Evolutionary conservation across 805 yeast species (phyloP).

Genomic region (Starmerella sirachaensis): DNA sequence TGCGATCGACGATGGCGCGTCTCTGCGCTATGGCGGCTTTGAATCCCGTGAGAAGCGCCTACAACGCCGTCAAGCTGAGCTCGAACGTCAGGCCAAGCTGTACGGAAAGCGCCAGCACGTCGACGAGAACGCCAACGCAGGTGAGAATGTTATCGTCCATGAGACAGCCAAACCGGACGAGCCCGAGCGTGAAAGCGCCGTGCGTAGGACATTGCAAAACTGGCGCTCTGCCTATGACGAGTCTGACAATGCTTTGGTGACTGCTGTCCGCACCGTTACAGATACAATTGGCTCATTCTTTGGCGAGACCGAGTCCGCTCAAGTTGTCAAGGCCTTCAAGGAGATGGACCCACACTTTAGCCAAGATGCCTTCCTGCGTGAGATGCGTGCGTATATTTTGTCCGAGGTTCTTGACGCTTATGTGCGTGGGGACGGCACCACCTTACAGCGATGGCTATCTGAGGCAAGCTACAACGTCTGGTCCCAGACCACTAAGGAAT

Average conservation of each 20-base stretch:
- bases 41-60: constrained; percentile 74
- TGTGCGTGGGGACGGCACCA: constrained; percentile 75
- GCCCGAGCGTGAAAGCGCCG: constrained; percentile 44
- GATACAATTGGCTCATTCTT: constrained; percentile 78
- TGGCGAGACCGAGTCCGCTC: constrained; percentile 92
- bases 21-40: constrained; percentile 83
- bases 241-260: constrained; percentile 81
- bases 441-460: constrained; percentile 79
- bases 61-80: constrained; percentile 45
- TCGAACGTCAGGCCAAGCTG: constrained; percentile 35
- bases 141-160: constrained; percentile 70
- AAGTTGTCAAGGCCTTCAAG: constrained; percentile 75
- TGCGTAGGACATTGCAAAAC: constrained; percentile 53
- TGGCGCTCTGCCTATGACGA: constrained; percentile 65
- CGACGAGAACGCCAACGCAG: constrained; percentile 56
- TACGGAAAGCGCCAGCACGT: constrained; percentile 45
- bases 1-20: constrained; percentile 84
- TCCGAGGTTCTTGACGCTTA: constrained; percentile 95
- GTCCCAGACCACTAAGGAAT: constrained; percentile 84
- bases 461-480: constrained; percentile 96
- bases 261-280: constrained; percentile 63
- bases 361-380: constrained; percentile 62
- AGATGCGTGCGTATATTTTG: constrained; percentile 79
- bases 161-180: constrained; percentile 67
- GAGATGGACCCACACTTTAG: constrained; percentile 83